A percentile compares a stretch with the other conserved stretches of the same genome.
phyloP scores from a whole-genome alignment of 129 eudicot genomes.

The Glebionis coronaria region DNA sequence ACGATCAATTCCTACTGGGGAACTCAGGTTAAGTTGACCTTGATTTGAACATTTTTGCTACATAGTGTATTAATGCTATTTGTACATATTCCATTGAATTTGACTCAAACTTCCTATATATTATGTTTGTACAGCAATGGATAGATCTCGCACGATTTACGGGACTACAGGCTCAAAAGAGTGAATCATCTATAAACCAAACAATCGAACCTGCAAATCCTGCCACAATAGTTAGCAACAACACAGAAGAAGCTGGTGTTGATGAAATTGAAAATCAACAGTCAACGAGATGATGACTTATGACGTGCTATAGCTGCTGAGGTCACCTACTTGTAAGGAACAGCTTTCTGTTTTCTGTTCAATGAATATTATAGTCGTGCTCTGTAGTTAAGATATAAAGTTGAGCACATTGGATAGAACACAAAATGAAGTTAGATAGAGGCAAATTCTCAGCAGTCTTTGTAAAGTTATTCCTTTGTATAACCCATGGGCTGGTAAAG shows the following conservation, averaged over 20 bases:
- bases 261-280: slow-evolving; percentile 53
- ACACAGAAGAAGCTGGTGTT: slow-evolving; percentile 49
- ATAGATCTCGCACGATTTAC: slow-evolving; percentile 87
- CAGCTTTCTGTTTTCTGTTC: slow-evolving; percentile 5
- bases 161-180: slow-evolving; percentile 79
- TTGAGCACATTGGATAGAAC: slow-evolving; percentile 23
- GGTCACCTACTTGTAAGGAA: slow-evolving; percentile 27
- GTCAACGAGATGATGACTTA: slow-evolving; percentile 40
- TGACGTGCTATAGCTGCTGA: slow-evolving; percentile 12
- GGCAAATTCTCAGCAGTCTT: slow-evolving; percentile 3
- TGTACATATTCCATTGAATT: neutral
- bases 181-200: slow-evolving; percentile 36
- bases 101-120: neutral
- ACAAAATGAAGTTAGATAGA: slow-evolving; percentile 24
- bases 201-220: slow-evolving; percentile 45
- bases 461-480: slow-evolving; percentile 6
- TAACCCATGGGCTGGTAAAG: slow-evolving; percentile 14
- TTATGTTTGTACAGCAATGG: slow-evolving; percentile 83
- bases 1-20: slow-evolving; percentile 95
- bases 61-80: neutral
- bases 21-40: slow-evolving; percentile 70
- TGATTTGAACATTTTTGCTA: neutral
- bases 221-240: slow-evolving; percentile 48
- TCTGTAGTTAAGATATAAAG: slow-evolving; percentile 25
- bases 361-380: neutral